Conservation (phyloP, 1,284 basidiomycete species). For the Golubevia sp. region DNA sequence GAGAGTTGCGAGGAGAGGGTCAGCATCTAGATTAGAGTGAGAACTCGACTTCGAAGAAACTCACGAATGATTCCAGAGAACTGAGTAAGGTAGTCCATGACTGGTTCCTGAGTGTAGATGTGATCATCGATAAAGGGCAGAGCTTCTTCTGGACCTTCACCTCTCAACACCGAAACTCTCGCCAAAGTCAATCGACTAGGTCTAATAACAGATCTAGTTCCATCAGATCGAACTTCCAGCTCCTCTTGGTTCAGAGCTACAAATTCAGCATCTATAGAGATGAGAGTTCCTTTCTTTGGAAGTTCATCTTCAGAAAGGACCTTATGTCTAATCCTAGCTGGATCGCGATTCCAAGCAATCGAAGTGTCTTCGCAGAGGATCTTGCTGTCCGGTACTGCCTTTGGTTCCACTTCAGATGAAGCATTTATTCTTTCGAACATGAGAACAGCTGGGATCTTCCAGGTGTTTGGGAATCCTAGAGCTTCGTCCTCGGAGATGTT, state of each 20-base stretch:
- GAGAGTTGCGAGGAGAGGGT: background rate
- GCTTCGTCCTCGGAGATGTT: slow-evolving; percentile 84
- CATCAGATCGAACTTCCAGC: slow-evolving; percentile 90
- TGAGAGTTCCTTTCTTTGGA: slow-evolving; percentile 80
- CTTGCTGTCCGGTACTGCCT: slow-evolving; percentile 15
- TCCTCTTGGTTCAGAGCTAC: slow-evolving; percentile 97
- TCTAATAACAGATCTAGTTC: slow-evolving; percentile 86
- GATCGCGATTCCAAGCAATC: slow-evolving; percentile 81
- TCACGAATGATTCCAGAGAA: slow-evolving; percentile 91
- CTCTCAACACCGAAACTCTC: slow-evolving; percentile 89
- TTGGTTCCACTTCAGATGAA: slow-evolving; percentile 51
- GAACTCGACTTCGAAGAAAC: slow-evolving; percentile 41
- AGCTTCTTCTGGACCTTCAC: slow-evolving; percentile 77
- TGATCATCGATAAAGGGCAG: slow-evolving; percentile 97
- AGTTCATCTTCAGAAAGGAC: slow-evolving; percentile 76
- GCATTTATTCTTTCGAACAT: slow-evolving; percentile 81
- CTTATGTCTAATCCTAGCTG: slow-evolving; percentile 76
- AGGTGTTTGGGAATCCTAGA: slow-evolving; percentile 80
- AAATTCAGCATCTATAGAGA: slow-evolving; percentile 97
- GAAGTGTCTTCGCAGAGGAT: slow-evolving; percentile 86
- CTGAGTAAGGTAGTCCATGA: slow-evolving; percentile 95
- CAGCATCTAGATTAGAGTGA: background rate
- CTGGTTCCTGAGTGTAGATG: slow-evolving; percentile 89
- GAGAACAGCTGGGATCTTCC: slow-evolving; percentile 93
- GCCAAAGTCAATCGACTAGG: slow-evolving; percentile 90